Base-by-base conservation (phyloP, 2,329 filamentous ascomycete species). In the Exophiala sp. region DNA sequence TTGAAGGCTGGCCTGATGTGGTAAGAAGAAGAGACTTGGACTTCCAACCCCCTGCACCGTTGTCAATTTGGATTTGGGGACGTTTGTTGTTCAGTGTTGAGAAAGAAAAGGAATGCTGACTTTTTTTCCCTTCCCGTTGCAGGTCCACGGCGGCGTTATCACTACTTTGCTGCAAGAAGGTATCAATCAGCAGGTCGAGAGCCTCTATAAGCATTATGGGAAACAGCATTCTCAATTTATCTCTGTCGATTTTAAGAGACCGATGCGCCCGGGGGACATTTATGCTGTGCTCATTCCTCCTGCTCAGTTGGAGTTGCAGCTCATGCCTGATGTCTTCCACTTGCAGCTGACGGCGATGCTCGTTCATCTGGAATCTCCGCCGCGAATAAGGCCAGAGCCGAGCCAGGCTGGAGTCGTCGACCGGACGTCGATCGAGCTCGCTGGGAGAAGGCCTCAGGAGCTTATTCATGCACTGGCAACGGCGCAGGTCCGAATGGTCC, bases 121-220 rank as follows among this genome's bases (percentile, higher is more conserved):
- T 16, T 11, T 32, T 18, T 16, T 11, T 32, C 13, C 9, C 45
- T 8, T 30, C 14, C 2, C 46, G 24, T n/a, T 18, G 14, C 32
- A 53, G 50, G 39, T 57, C 44, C 86, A 91, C 68, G 86, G 86
- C 48, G 86, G 86, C 11, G 73, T 76, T 5, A 73, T 86, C 42
- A 83, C 82, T 6, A 88, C 82, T 0, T 65, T 86, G 2, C 67
- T 89, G 30, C 79, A 86, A 64, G 86, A 89, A 70, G 78, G 76
- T 44, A 72, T 87, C 54, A 80, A 81, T 9, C 54, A 51, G 24
- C 57, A 61, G 29, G 34, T 59, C 19, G 44, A 53, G 21, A 52
- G 51, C 11, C 54, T 57, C 37, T 50, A 58, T 32, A 38, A 37
- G 8, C 41, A 53, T 6, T 46, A 48, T n/a, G 56, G 52, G 11